Base-by-base conservation (phyloP, 2,329 filamentous ascomycete genomes). In the Fusarium euwallaceae region DNA sequence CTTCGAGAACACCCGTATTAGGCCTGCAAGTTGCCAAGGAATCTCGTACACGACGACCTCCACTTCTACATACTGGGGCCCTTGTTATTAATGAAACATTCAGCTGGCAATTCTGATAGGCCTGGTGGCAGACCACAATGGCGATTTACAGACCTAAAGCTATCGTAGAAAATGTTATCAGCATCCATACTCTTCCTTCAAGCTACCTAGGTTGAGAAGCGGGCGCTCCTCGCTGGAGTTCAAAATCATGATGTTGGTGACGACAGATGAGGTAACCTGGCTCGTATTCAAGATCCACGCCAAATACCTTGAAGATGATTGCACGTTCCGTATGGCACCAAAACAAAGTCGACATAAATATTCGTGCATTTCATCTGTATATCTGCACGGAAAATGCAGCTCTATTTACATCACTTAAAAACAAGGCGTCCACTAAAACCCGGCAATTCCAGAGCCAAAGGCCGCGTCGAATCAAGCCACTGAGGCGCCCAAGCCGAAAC, bases 381-480 rank as follows among this genome's bases (percentile, higher is more conserved):
- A 29, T 32, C 32, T 32, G 9, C 32, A 32, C 32, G 8, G 8
- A 32, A n/a, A 4, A 10, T 32, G 17, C 10, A 29, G 27, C 48
- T 32, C 7, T 53, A 53, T 53, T 53, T 53, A 69, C 59, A 27
- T 71, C 61, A 72, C 39, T 20, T 10, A 51, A 17, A 14, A 8
- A 22, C 14, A 48, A 12, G 55, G 56, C 48, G 22, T 4, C 43
- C 65, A 75, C 69, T 75, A 75, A 41, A 48, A 45, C 56, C 71
- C 48, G 48, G 48, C 48, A 53, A 53, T 53, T 53, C 70, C 32
- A 39, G 37, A 24, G 56, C 22, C n/a, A 34, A 22, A 63, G 45
- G 37, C 62, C 39, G 61, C 59, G 69, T 74, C 64, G 64, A 61
- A 65, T 66, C 63, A 75, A 74, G 72, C 72, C 72, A 74, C 69